Conservation (phyloP, 176 grass and related monocot genomes). For the Dendrocalamus sinicus region DNA sequence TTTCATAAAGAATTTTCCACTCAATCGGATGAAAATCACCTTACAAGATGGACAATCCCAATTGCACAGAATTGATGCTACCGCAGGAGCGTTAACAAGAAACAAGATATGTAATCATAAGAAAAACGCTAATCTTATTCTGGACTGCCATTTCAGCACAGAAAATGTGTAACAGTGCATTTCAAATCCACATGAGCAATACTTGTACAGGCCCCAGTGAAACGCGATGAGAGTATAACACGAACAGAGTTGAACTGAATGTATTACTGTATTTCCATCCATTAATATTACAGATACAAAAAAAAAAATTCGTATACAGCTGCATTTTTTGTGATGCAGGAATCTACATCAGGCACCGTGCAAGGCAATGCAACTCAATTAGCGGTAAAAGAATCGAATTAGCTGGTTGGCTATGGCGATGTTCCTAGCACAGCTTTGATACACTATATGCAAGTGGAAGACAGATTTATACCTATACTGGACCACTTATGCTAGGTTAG, state of each 20-base stretch:
- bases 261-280: conserved; percentile 18
- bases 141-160: background rate
- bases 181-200: background rate
- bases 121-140: background rate
- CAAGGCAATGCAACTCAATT: conserved; percentile 37
- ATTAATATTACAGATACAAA: conserved; percentile 27
- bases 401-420: conserved; percentile 39
- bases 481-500: conserved; percentile 36
- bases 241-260: background rate
- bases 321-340: conserved; percentile 18
- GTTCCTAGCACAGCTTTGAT: conserved; percentile 37
- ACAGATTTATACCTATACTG: conserved; percentile 25
- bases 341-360: conserved; percentile 21
- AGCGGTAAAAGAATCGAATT: conserved; percentile 50
- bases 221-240: background rate
- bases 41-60: background rate
- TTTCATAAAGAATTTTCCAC: background rate
- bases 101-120: background rate
- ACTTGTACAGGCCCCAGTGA: background rate
- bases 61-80: background rate
- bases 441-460: conserved; percentile 43
- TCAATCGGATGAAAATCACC: background rate
- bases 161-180: background rate
- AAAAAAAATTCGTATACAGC: conserved; percentile 19
- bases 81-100: background rate